These are phyloP conservation scores for Heritiera fomes DNA, from an alignment of 345 rosid genomes.

Conservation along the genomic window DNA sequence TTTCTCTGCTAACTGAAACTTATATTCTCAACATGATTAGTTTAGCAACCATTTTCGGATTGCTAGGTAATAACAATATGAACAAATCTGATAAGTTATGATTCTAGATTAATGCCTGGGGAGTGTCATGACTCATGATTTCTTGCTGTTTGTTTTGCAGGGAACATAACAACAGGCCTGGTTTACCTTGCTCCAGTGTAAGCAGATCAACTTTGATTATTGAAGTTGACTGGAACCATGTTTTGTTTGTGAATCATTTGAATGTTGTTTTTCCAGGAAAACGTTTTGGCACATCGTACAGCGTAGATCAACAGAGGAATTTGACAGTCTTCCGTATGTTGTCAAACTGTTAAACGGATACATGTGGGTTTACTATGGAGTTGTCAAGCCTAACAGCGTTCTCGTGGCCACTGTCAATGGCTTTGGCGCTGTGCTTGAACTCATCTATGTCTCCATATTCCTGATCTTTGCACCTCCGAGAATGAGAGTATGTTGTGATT, in stretches of 20 bases:
- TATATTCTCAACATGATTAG: constrained; percentile 25
- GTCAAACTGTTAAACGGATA: constrained; percentile 62
- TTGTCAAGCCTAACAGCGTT: constrained; percentile 61
- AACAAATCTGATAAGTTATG: background rate
- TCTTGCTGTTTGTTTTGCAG: constrained; percentile 33
- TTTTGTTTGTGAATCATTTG: background rate
- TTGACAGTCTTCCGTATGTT: constrained; percentile 67
- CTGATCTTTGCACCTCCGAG: constrained; percentile 57
- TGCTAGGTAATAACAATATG: constrained; percentile 37
- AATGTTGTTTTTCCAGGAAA: constrained; percentile 34
- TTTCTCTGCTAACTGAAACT: background rate
- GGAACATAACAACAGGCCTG: constrained; percentile 71
- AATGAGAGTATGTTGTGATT: constrained; percentile 38
- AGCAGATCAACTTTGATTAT: constrained; percentile 10
- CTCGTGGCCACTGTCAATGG: constrained; percentile 82
- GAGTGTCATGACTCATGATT: no score
- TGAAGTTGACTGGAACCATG: background rate
- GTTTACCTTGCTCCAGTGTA: constrained; percentile 77
- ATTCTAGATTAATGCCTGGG: background rate
- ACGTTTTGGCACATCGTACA: constrained; percentile 71
- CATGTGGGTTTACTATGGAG: constrained; percentile 75
- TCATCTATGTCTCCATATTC: constrained; percentile 53
- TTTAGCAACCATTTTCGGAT: constrained; percentile 33
- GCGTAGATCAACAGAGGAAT: constrained; percentile 73
- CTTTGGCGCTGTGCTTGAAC: constrained; percentile 60